These are phyloP conservation scores for Penicillium sp. DNA, from an alignment of 2,329 filamentous ascomycete genomes.

Conservation along the genomic window DNA sequence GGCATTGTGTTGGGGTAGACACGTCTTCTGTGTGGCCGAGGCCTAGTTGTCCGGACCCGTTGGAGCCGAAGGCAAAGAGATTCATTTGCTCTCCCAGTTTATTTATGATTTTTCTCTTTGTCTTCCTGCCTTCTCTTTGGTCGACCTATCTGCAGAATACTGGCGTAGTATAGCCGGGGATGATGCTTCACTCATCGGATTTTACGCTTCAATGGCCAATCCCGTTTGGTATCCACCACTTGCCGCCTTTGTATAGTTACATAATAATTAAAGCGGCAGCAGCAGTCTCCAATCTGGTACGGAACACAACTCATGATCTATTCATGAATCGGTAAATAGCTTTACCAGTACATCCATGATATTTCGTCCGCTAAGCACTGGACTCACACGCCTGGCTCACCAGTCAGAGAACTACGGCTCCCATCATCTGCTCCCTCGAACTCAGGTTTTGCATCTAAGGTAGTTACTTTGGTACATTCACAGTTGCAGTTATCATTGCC, in stretches of 20 bases:
- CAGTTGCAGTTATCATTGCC: too few relatives aligned
- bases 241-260: background rate
- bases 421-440: too few relatives aligned
- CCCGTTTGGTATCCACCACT: background rate
- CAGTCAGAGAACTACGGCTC: too few relatives aligned
- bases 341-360: too few relatives aligned
- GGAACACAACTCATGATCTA: too few relatives aligned
- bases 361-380: too few relatives aligned
- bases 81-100: slow-evolving; percentile 32
- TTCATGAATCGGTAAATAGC: too few relatives aligned
- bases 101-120: background rate
- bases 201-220: background rate
- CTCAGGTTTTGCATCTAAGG: too few relatives aligned
- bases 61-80: slow-evolving; percentile 71
- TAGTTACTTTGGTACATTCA: too few relatives aligned
- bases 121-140: background rate
- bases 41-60: slow-evolving; percentile 73
- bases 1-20: slow-evolving; percentile 61
- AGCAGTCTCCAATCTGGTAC: too few relatives aligned
- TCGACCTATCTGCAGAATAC: background rate
- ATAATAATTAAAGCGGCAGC: background rate
- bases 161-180: background rate
- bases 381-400: too few relatives aligned
- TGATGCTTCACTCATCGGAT: background rate
- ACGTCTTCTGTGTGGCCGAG: slow-evolving; percentile 71